phyloP scores from a whole-genome alignment of 179 eudicot species.

The Carnegiea gigantea region DNA sequence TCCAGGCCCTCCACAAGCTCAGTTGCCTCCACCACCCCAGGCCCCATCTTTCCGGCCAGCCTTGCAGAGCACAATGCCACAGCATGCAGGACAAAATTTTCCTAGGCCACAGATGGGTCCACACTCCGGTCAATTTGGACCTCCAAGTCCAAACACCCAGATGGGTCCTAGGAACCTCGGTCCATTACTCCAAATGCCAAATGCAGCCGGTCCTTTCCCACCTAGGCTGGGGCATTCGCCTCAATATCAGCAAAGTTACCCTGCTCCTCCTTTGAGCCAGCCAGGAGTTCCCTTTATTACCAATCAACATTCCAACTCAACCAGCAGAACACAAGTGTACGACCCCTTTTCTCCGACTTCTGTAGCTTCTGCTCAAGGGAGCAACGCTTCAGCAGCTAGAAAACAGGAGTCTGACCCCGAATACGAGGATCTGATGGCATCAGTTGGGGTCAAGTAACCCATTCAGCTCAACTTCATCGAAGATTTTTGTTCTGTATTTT shows the following conservation, averaged over 20 bases:
- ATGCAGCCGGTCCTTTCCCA: conserved; percentile 41
- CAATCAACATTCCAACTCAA: conserved; percentile 45
- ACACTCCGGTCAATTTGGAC: conserved; percentile 39
- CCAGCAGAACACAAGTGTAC: conserved; percentile 64
- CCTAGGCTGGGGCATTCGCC: conserved; percentile 41
- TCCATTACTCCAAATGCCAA: conserved; percentile 34
- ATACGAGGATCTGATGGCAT: conserved; percentile 92
- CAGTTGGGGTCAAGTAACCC: conserved; percentile 78
- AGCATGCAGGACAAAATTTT: conserved; percentile 42
- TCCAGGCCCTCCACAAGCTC: conserved; percentile 32
- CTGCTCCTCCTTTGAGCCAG: conserved; percentile 27
- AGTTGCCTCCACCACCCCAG: conserved; percentile 45
- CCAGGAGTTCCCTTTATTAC: conserved; percentile 37
- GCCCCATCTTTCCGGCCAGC: conserved; percentile 50
- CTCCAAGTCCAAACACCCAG: conserved; percentile 33
- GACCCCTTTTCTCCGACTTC: conserved; percentile 88
- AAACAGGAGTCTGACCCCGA: conserved; percentile 84
- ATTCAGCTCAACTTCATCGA: no score
- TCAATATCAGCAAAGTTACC: conserved; percentile 50
- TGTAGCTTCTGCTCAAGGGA: conserved; percentile 39
- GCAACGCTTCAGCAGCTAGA: conserved; percentile 31
- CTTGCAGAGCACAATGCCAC: conserved; percentile 38
- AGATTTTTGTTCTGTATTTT: neutral
- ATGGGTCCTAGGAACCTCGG: conserved; percentile 54
- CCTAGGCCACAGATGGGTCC: conserved; percentile 62